These are phyloP conservation scores for Urtica urens DNA, from an alignment of 306 rosid species.

Conservation along the genomic window DNA sequence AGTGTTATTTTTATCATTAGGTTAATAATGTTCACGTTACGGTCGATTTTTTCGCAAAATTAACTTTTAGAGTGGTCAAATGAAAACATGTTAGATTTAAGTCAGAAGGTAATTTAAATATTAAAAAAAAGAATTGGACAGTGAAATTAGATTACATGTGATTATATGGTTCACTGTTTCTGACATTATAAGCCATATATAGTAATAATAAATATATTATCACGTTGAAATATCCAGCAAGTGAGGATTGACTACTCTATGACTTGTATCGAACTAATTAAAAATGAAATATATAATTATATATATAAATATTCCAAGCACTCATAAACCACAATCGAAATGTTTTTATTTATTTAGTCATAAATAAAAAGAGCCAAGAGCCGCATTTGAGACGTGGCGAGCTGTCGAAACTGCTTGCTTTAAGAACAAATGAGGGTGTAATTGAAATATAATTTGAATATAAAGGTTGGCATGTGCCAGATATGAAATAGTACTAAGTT, in stretches of 20 bases:
- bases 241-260: no score
- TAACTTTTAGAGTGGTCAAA: conserved; percentile 5
- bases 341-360: no score
- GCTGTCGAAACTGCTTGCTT: conserved; percentile 9
- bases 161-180: not conserved
- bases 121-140: no score
- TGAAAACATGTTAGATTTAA: conserved; percentile 1
- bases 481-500: conserved; percentile 4
- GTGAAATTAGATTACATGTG: not conserved
- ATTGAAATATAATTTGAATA: not conserved
- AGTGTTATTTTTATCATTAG: not conserved
- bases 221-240: not conserved
- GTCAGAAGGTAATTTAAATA: no score
- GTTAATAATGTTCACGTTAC: not conserved
- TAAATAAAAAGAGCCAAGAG: not conserved
- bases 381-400: conserved; percentile 12
- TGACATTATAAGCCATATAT: conserved; percentile 2
- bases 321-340: not conserved
- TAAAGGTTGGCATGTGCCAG: conserved; percentile 15
- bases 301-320: not conserved
- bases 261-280: not conserved
- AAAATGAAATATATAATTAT: not conserved
- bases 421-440: conserved; percentile 7
- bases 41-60: not conserved
- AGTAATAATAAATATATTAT: not conserved